Conservation (phyloP, 306 rosid species). For the Vicia faba region DNA sequence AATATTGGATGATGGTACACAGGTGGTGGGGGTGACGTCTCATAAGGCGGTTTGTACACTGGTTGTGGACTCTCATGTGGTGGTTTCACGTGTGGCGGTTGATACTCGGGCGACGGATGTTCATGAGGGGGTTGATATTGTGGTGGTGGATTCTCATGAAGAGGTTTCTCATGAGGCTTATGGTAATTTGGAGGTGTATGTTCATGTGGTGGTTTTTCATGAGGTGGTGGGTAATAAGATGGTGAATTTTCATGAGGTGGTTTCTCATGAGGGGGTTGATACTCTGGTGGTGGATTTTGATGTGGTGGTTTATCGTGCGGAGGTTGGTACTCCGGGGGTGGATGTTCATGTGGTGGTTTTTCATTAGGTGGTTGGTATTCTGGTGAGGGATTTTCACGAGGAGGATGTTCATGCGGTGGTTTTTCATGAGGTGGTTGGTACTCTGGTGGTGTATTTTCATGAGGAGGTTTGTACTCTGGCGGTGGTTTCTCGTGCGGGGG, state of each 20-base stretch:
- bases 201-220: not conserved
- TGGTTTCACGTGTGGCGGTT: not conserved
- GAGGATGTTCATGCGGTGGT: not conserved
- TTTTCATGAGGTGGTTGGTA: not conserved
- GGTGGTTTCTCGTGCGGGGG: constrained; percentile 5
- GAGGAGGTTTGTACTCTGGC: not conserved
- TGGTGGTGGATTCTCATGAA: constrained; percentile 14
- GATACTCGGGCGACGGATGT: not conserved
- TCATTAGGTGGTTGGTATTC: not conserved
- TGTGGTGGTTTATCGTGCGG: not conserved
- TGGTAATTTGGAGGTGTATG: not conserved
- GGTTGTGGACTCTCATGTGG: constrained; percentile 1
- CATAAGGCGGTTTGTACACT: not conserved
- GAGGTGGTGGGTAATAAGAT: constrained; percentile 7
- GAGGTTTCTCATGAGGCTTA: constrained; percentile 11
- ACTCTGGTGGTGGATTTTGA: not conserved
- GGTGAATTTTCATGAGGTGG: constrained; percentile 18
- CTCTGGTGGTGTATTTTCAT: not conserved
- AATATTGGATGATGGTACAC: not conserved
- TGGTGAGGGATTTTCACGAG: not conserved
- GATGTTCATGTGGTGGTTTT: constrained; percentile 11
- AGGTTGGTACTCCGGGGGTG: constrained; percentile 9
- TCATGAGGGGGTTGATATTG: not conserved
- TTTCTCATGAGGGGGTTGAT: not conserved
- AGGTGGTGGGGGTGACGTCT: constrained; percentile 22